phyloP scores from a whole-genome alignment of 2,329 filamentous ascomycete species.

The Diaporthe amygdali region DNA sequence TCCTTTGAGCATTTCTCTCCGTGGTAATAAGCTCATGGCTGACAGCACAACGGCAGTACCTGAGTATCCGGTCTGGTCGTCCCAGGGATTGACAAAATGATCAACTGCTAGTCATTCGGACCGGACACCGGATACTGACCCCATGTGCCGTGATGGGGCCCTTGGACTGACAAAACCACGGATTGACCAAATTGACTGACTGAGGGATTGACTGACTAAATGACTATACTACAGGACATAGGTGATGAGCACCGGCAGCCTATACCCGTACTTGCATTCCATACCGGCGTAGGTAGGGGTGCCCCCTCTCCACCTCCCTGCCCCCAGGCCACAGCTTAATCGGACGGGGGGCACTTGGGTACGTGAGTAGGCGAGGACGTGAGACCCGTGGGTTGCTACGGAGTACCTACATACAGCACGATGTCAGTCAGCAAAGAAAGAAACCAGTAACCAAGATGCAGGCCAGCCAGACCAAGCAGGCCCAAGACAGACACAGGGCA shows the following conservation, averaged over 20 bases:
- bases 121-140: conserved; percentile 14
- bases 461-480: background rate
- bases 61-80: background rate
- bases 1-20: conserved; percentile 10
- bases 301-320: background rate
- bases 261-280: conserved; percentile 1
- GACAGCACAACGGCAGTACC: background rate
- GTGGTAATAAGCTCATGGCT: conserved; percentile 10
- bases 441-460: background rate
- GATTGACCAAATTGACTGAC: conserved; percentile 13
- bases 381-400: background rate
- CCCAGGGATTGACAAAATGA: conserved; percentile 3
- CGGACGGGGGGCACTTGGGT: background rate
- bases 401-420: background rate
- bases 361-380: background rate
- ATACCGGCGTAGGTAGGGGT: background rate
- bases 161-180: background rate
- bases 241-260: background rate
- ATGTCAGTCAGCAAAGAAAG: background rate
- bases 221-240: background rate
- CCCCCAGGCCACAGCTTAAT: background rate
- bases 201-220: background rate
- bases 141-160: conserved; percentile 17
- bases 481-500: background rate
- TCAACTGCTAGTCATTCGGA: conserved; percentile 15